Base-by-base conservation (phyloP, 352 stramenopile species). In the Globisporangium nagaii region DNA sequence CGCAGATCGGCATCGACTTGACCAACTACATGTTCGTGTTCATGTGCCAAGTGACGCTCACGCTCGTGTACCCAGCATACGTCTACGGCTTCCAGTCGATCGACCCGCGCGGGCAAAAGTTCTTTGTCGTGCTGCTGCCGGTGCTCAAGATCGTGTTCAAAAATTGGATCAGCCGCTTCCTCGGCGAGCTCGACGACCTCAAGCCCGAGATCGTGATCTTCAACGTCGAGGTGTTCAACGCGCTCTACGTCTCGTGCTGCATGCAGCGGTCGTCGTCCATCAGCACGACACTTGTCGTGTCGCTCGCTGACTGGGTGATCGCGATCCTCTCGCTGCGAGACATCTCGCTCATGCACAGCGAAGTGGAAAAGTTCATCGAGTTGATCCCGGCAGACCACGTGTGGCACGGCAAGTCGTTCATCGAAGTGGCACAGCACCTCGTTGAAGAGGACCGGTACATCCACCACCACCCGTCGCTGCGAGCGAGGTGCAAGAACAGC, bases 41-140 rank as follows among this genome's bases (percentile, higher is more conserved):
- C 20, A 30, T 53, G 10, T 55, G 46, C 4, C 67, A 85, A 56
- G 49, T 80, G 1, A 32, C 50, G 3, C 37, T 79, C 35, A 77
- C 62, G 0, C 43, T 81, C 50, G 48, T 76, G 2, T 85, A 79
- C 37, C 67, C 71, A 7, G 15, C 76, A 28, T 85, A 73, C 51
- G 73, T 72, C 36, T 66, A 66, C 11, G 62, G 56, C 1, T 79
- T 78, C 25, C 47, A 69, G 4, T 46, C 53, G n/a, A 49, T 76
- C 15, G 37, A 31, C 7, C 39, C 60, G 0, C 30, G 24, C 7
- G 19, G 65, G 3, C 68, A 80, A 36, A 66, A 64, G 0, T 25
- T 58, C 0, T 79, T 70, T 34, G 53, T 76, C 2, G 13, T 74
- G 20, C 10, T 82, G 0, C 51, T 79, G 0, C 69, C 71, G 0